These are phyloP conservation scores for Dactylellina haptotyla DNA, from an alignment of 2,329 filamentous ascomycete genomes.

Conservation along the genomic window DNA sequence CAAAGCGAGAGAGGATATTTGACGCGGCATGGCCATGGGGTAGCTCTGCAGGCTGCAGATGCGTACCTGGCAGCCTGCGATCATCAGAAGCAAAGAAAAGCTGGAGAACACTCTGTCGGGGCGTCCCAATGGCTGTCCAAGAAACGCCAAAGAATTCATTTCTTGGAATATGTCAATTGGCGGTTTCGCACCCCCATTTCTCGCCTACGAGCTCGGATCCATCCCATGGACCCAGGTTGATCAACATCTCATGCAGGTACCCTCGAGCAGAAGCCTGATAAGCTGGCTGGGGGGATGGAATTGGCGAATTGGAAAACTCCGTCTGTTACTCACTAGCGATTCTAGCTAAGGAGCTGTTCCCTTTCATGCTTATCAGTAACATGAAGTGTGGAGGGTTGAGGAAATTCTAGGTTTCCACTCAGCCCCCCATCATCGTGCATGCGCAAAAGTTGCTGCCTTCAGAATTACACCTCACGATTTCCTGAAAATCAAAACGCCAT, in stretches of 20 bases:
- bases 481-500: slow-evolving; percentile 3
- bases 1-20: slow-evolving; percentile 5
- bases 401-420: slow-evolving; percentile 40
- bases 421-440: slow-evolving; percentile 36
- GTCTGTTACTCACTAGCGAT: slow-evolving; percentile 10
- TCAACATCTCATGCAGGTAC: slow-evolving; percentile 50
- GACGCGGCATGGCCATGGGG: background rate
- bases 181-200: slow-evolving; percentile 8
- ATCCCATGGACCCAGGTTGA: slow-evolving; percentile 20
- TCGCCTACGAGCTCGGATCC: slow-evolving; percentile 45
- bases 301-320: slow-evolving; percentile 30
- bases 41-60: slow-evolving; percentile 3
- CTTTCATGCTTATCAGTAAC: slow-evolving; percentile 14
- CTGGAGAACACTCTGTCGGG: too few species aligned
- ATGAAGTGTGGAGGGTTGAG: background rate
- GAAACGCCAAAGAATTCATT: background rate
- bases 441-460: slow-evolving; percentile 44
- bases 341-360: background rate
- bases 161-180: slow-evolving; percentile 17
- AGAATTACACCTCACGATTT: background rate
- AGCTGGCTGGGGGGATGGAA: slow-evolving; percentile 7
- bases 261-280: slow-evolving; percentile 40
- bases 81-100: slow-evolving; percentile 16
- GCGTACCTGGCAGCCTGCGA: slow-evolving; percentile 29
- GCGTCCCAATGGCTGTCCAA: background rate